These are phyloP conservation scores for Diddensiella caesifluorescens DNA, from an alignment of 805 yeast species.

Conservation along the genomic window DNA sequence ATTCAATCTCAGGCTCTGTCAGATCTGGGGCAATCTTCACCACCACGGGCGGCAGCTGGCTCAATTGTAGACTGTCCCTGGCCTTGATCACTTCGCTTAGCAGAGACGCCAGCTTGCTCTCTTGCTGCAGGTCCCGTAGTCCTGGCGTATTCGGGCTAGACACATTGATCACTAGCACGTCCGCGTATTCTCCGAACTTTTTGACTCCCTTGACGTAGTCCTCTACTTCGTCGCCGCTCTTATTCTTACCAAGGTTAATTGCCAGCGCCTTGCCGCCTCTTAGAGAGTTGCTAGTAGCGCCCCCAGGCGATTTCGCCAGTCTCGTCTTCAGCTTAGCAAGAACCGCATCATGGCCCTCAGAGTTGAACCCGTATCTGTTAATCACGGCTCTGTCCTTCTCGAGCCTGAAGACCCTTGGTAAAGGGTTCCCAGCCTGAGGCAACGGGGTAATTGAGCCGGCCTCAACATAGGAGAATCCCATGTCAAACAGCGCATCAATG, in stretches of 20 bases:
- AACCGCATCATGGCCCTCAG: constrained; percentile 78
- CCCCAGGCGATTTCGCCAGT: constrained; percentile 36
- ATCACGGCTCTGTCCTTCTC: constrained; percentile 84
- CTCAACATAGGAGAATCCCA: constrained; percentile 87
- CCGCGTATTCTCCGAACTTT: constrained; percentile 77
- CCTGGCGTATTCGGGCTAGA: constrained; percentile 98
- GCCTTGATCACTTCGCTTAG: constrained; percentile 63
- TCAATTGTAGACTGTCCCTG: constrained; percentile 47
- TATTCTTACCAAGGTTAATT: constrained; percentile 87
- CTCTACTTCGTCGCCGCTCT: constrained; percentile 80
- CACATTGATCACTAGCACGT: constrained; percentile 83
- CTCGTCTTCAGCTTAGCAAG: constrained; percentile 62
- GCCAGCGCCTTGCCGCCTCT: constrained; percentile 64
- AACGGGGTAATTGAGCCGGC: constrained; percentile 89
- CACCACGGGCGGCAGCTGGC: constrained; percentile 51
- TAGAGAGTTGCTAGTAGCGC: constrained; percentile 41
- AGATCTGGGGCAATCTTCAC: constrained; percentile 95
- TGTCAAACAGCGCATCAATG: constrained; percentile 67
- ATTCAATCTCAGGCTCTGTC: constrained; percentile 68
- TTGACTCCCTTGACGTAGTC: constrained; percentile 85
- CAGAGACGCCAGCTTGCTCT: constrained; percentile 62
- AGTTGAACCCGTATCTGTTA: constrained; percentile 92
- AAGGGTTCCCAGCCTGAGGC: constrained; percentile 94
- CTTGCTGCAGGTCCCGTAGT: constrained; percentile 77
- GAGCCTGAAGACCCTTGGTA: constrained; percentile 84